Percentiles rank a stretch among this genome's conserved stretches.
phyloP scores from a whole-genome alignment of 768 basidiomycete species.

The Boletellus sp. region DNA sequence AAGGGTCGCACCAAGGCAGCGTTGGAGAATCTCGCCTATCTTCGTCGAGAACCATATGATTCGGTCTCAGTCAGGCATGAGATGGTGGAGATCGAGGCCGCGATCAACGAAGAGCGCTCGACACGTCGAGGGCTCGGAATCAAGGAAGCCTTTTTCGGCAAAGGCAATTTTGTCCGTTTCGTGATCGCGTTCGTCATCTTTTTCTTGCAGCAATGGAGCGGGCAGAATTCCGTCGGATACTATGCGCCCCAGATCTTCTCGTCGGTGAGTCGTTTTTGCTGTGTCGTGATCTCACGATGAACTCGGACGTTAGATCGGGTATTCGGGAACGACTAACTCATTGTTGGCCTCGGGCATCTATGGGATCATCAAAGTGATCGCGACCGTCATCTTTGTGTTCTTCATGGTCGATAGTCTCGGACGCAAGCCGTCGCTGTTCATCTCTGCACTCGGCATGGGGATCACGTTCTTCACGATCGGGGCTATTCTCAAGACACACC shows the following conservation, averaged over 20 bases:
- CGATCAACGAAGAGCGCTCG: slow-evolving; percentile 67
- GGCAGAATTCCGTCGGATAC: slow-evolving; percentile 79
- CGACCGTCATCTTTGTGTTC: slow-evolving; percentile 63
- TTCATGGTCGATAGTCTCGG: slow-evolving; percentile 66
- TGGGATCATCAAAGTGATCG: slow-evolving; percentile 62
- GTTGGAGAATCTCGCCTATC: slow-evolving; percentile 56
- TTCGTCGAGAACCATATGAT: slow-evolving; percentile 44
- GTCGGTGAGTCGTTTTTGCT: slow-evolving; percentile 41
- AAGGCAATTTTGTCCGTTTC: slow-evolving; percentile 80
- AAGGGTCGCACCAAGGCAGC: slow-evolving; percentile 55
- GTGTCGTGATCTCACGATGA: not conserved
- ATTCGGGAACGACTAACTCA: slow-evolving; percentile 51
- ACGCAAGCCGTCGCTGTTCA: slow-evolving; percentile 65
- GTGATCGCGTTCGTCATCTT: slow-evolving; percentile 81
- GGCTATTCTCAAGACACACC: slow-evolving; percentile 76
- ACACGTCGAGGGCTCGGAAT: slow-evolving; percentile 61
- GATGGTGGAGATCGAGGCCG: slow-evolving; percentile 79
- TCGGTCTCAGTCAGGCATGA: slow-evolving; percentile 52
- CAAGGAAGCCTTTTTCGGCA: slow-evolving; percentile 72
- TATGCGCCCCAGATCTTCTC: slow-evolving; percentile 74
- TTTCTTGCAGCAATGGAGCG: slow-evolving; percentile 78
- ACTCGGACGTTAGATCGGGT: slow-evolving; percentile 54
- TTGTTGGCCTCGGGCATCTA: slow-evolving; percentile 74
- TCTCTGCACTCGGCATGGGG: slow-evolving; percentile 78
- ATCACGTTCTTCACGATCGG: slow-evolving; percentile 79